Percentiles rank a stretch among this genome's conserved stretches.
These are phyloP conservation scores for Candida sonorensis DNA, from an alignment of 805 yeast species.

Conservation along the genomic window DNA sequence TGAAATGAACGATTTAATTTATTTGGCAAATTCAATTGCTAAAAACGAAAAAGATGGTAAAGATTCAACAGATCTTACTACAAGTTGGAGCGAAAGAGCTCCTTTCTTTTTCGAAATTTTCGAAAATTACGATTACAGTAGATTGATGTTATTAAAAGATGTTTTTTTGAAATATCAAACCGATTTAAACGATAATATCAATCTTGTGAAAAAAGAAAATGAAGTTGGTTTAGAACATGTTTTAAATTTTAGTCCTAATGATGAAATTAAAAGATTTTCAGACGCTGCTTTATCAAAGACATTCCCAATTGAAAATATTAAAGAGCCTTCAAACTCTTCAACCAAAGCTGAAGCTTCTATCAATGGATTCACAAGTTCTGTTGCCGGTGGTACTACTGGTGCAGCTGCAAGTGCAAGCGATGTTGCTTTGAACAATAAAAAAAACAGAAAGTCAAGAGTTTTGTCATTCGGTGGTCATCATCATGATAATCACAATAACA, in stretches of 20 bases:
- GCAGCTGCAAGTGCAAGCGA: slow-evolving; percentile 3
- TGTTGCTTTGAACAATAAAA: background rate
- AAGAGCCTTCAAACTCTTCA: slow-evolving; percentile 6
- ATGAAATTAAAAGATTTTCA: slow-evolving; percentile 54
- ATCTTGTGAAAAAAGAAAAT: slow-evolving; percentile 37
- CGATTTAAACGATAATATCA: slow-evolving; percentile 46
- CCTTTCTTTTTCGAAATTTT: slow-evolving; percentile 71
- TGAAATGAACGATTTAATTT: slow-evolving; percentile 30
- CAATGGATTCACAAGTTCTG: slow-evolving; percentile 14
- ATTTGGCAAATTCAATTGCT: slow-evolving; percentile 20
- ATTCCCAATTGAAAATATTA: slow-evolving; percentile 21
- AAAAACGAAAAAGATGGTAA: slow-evolving; percentile 11
- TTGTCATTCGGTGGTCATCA: slow-evolving; percentile 2
- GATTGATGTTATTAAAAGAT: slow-evolving; percentile 57
- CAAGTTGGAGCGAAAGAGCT: slow-evolving; percentile 71
- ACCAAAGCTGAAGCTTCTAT: slow-evolving; percentile 8
- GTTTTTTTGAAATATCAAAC: slow-evolving; percentile 61
- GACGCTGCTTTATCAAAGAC: slow-evolving; percentile 24
- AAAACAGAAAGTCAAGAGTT: slow-evolving; percentile 4
- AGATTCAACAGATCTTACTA: slow-evolving; percentile 37
- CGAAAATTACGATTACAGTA: slow-evolving; percentile 61
- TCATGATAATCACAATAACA: background rate
- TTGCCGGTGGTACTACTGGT: too few species aligned
- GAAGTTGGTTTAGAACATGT: slow-evolving; percentile 64
- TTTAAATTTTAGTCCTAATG: slow-evolving; percentile 54